phyloP scores from a whole-genome alignment of 1,284 basidiomycete genomes.

The Mycosarcoma mackinlayi region DNA sequence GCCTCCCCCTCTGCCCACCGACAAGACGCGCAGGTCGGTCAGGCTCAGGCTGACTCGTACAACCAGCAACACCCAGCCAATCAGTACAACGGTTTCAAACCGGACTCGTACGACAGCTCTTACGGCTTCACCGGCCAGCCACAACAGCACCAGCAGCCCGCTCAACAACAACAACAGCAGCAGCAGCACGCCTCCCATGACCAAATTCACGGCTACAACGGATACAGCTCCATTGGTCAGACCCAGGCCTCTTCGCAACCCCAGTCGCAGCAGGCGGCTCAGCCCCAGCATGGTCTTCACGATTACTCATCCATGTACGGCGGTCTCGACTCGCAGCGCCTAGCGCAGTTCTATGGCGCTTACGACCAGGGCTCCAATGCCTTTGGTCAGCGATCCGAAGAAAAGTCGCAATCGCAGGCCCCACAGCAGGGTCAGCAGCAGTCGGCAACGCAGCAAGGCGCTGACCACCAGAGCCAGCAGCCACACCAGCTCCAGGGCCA shows the following conservation, averaged over 20 bases:
- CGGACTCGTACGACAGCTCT: conserved; percentile 49
- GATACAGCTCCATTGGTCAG: conserved; percentile 47
- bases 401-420: conserved; percentile 44
- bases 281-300: conserved; percentile 49
- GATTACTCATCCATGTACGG: conserved; percentile 63
- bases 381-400: conserved; percentile 50
- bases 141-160: conserved; percentile 35
- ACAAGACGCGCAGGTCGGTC: conserved; percentile 32
- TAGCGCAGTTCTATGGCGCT: conserved; percentile 59
- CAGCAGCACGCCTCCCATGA: conserved; percentile 43
- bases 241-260: conserved; percentile 33
- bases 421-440: conserved; percentile 48
- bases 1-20: conserved; percentile 35
- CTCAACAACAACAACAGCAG: conserved; percentile 26
- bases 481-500: conserved; percentile 42
- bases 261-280: conserved; percentile 28
- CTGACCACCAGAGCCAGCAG: conserved; percentile 41
- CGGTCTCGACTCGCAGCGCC: conserved; percentile 60
- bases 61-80: conserved; percentile 29
- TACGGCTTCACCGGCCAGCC: conserved; percentile 47
- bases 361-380: conserved; percentile 59
- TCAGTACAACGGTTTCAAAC: conserved; percentile 51
- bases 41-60: conserved; percentile 38
- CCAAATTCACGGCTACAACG: conserved; percentile 53
- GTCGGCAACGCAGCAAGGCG: conserved; percentile 36